Evolutionary conservation across 2,329 filamentous ascomycete species (phyloP), one percentile per base, ranked within the genome.

Genomic region (Aurifilum marmelostoma): DNA sequence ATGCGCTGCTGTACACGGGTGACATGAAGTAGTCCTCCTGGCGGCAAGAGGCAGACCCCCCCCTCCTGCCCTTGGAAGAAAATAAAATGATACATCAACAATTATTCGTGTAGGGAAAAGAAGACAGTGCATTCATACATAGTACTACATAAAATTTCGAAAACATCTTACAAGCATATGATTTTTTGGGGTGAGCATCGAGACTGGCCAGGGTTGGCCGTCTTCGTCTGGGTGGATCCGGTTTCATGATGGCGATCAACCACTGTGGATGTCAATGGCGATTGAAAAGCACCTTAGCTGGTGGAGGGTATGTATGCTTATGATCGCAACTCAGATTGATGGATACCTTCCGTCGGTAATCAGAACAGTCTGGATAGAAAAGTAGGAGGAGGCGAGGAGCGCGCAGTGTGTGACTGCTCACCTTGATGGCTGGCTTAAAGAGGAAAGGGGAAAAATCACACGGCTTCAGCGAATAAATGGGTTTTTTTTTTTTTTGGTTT

Each of bases 171-270:
- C n/a, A n/a, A 62, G 14, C 37, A 16, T 34, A 59, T 29, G 29
- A 37, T 8, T 21, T n/a, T n/a, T n/a, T n/a, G n/a, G 43, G 21
- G 43, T 24, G 56, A 24, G 32, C 56, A n/a, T 4, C 4, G 7
- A 14, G 21, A 27, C 32, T 27, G 43, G n/a, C 27, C 34, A 27
- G 32, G 63, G 47, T 60, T 9, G 21, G 27, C 63, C 34, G 58
- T 47, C 63, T 62, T 63, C 52, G 43, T 66, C 58, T 43, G 27
- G 63, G 67, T 65, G 67, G 54, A 66, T 69, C 67, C 67, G 34
- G 67, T 69, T 69, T 69, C 67, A 69, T 43, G 58, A 65, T 69
- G 67, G 65, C 58, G 67, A 69, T 69, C 67, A 56, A 21, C 18
- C 61, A 27, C 14, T 43, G 16, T n/a, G 39, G 39, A 62, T 43